A percentile compares a stretch with the other conserved stretches of the same genome.
Evolutionary conservation across 371 early-diverging fungal genomes (phyloP).

Genomic region (Mortierella sp.): DNA sequence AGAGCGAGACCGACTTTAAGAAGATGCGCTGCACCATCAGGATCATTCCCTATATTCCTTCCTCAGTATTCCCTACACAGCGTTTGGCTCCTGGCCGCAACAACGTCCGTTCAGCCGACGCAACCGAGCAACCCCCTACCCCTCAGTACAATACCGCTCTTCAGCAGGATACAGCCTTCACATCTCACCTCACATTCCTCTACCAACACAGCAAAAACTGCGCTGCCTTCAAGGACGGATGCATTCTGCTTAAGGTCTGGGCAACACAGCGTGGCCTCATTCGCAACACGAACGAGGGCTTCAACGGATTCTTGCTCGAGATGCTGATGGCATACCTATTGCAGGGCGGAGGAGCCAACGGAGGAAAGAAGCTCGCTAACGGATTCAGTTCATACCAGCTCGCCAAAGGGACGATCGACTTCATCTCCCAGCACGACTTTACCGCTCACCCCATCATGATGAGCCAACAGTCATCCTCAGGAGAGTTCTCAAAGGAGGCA

Average conservation of each 20-base stretch:
- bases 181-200: conserved; percentile 83
- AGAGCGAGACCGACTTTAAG: conserved; percentile 71
- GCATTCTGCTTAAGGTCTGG: conserved; percentile 88
- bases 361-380: conserved; percentile 72
- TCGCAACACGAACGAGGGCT: conserved; percentile 58
- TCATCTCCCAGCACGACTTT: conserved; percentile 86
- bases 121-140: conserved; percentile 71
- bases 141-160: conserved; percentile 94
- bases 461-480: conserved; percentile 58
- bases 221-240: conserved; percentile 84
- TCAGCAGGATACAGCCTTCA: conserved; percentile 79
- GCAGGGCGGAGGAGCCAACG: conserved; percentile 73
- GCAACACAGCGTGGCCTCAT: conserved; percentile 80
- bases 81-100: conserved; percentile 88
- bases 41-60: conserved; percentile 80
- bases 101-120: conserved; percentile 74
- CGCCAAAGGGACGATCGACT: conserved; percentile 87
- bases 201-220: conserved; percentile 81
- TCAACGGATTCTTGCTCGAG: conserved; percentile 84
- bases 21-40: conserved; percentile 79
- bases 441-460: conserved; percentile 77
- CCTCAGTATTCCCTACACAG: conserved; percentile 72
- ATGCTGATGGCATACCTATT: conserved; percentile 91
- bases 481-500: conserved; percentile 69
- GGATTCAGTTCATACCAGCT: conserved; percentile 90